Evolutionary conservation across 2,329 filamentous ascomycete genomes (phyloP).

Genomic region (Allantophomopsis lycopodina): DNA sequence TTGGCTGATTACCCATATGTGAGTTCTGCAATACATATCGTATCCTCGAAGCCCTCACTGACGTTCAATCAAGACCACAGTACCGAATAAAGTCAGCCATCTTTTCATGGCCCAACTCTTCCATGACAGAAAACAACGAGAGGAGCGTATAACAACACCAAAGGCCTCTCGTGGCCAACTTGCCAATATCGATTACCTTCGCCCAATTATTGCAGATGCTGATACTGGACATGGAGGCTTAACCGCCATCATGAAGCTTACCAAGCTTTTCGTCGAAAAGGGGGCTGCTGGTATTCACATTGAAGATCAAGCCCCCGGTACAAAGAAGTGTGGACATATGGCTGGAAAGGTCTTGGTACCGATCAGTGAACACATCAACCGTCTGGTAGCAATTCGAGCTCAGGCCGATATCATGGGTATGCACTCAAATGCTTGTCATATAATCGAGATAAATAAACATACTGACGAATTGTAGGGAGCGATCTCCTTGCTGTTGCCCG

Average conservation of each 20-base stretch:
- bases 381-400: constrained; percentile 87
- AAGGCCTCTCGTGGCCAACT: constrained; percentile 59
- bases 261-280: constrained; percentile 93
- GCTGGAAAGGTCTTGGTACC: constrained; percentile 96
- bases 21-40: constrained; percentile 17
- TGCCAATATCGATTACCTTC: constrained; percentile 80
- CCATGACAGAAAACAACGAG: constrained; percentile 97
- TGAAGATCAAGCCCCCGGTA: constrained; percentile 94
- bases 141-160: constrained; percentile 71
- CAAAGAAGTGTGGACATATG: constrained; percentile 99
- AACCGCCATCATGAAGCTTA: constrained; percentile 99
- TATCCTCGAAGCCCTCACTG: constrained; percentile 1
- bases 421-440: constrained; percentile 4
- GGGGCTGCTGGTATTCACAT: constrained; percentile 97
- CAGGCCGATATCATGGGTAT: constrained; percentile 97
- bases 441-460: background rate
- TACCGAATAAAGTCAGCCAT: constrained; percentile 95
- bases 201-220: constrained; percentile 91
- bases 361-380: constrained; percentile 96
- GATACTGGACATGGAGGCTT: constrained; percentile 95
- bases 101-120: constrained; percentile 98
- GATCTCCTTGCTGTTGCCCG: constrained; percentile 86
- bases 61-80: constrained; percentile 56
- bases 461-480: constrained; percentile 32
- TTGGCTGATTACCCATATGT: constrained; percentile 94